phyloP scores from a whole-genome alignment of 2,329 filamentous ascomycete species.

The Nannizzia gypsea region DNA sequence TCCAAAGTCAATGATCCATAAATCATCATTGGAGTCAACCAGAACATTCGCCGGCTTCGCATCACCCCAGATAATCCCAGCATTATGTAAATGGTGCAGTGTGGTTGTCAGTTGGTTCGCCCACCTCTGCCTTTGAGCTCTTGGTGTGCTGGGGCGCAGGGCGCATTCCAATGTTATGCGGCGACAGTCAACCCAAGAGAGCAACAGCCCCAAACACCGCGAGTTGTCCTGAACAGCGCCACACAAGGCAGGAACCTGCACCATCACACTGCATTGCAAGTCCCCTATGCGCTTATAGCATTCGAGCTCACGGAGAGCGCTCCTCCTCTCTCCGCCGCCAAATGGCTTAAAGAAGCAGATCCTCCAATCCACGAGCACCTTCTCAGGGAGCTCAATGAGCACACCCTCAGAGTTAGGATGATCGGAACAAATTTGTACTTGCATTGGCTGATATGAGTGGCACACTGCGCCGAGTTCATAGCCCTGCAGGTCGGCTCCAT shows the following conservation, averaged over 20 bases:
- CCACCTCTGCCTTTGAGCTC: constrained; percentile 4
- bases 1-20: constrained; percentile 7
- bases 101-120: not conserved
- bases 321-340: constrained; percentile 5
- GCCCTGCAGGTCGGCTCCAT: constrained; percentile 6
- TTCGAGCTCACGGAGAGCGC: constrained; percentile 8
- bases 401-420: not conserved
- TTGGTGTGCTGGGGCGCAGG: not conserved
- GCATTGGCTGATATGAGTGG: not conserved
- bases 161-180: constrained; percentile 1
- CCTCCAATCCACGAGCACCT: constrained; percentile 8
- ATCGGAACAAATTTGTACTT: constrained; percentile 7
- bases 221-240: constrained; percentile 7
- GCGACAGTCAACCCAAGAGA: constrained; percentile 7
- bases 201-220: constrained; percentile 6
- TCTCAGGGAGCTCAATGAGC: not conserved
- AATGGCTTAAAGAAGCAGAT: constrained; percentile 7
- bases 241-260: constrained; percentile 6
- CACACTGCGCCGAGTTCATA: constrained; percentile 2
- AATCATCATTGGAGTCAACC: constrained; percentile 1
- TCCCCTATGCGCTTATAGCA: constrained; percentile 8
- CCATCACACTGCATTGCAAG: not conserved
- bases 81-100: not conserved
- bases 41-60: constrained; percentile 6
- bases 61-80: constrained; percentile 8